Conservation (phyloP, 345 rosid species). For the Cardamine chenopodiifolia region DNA sequence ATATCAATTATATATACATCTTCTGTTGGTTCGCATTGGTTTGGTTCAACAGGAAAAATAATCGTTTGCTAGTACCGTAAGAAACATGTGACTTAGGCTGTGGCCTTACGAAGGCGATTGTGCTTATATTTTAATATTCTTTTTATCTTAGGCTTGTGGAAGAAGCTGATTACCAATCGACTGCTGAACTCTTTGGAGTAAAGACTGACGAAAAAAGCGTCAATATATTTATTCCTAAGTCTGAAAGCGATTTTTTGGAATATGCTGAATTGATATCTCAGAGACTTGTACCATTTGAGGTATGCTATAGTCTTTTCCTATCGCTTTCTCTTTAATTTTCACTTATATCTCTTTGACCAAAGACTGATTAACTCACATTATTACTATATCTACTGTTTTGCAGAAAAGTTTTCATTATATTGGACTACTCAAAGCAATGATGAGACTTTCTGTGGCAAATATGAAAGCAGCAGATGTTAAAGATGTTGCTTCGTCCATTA, state of each 20-base stretch:
- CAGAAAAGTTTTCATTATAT: constrained; percentile 91
- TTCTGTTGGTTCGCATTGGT: neutral
- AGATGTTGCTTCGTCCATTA: constrained; percentile 79
- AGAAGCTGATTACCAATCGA: constrained; percentile 84
- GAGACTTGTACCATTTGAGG: constrained; percentile 75
- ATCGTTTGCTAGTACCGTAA: neutral
- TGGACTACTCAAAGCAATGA: constrained; percentile 72
- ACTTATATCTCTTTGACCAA: neutral
- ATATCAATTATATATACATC: neutral
- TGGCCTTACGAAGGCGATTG: neutral
- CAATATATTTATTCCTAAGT: constrained; percentile 78
- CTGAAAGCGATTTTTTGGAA: constrained; percentile 82
- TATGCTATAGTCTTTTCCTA: constrained; percentile 29
- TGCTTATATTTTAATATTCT: neutral
- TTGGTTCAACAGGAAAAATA: neutral
- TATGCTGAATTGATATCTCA: constrained; percentile 84
- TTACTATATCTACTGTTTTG: constrained; percentile 11
- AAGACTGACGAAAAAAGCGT: constrained; percentile 60
- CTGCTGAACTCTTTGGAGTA: constrained; percentile 70
- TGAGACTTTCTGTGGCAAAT: constrained; percentile 71
- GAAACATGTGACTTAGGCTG: neutral
- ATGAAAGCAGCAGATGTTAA: constrained; percentile 88
- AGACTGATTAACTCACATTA: neutral
- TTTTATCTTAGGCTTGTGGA: constrained; percentile 72
- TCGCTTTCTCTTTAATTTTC: neutral